Percentiles rank a stretch among this genome's conserved stretches.
Conservation (phyloP, 163 green algal species). For the Prototheca wickerhamii region DNA sequence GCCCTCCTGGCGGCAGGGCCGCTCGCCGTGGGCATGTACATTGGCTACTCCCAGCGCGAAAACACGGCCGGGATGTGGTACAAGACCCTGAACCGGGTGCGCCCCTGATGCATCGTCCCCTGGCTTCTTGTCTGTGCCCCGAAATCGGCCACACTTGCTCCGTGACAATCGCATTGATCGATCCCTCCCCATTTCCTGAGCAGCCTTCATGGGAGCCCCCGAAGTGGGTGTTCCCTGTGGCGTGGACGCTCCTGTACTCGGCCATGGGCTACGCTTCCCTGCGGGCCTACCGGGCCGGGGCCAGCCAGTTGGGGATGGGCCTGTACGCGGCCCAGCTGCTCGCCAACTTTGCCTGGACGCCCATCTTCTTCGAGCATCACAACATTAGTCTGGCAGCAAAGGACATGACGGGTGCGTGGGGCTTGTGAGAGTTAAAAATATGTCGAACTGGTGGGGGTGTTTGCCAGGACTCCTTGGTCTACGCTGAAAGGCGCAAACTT, state of each 20-base stretch:
- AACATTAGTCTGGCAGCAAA: slow-evolving; percentile 19
- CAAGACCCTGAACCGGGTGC: neutral
- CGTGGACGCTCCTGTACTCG: slow-evolving; percentile 9
- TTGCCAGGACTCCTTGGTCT: neutral
- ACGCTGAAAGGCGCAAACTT: too few relatives aligned
- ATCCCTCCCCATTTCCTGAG: neutral
- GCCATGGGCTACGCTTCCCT: slow-evolving; percentile 8
- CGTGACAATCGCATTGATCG: neutral
- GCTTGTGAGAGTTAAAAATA: neutral
- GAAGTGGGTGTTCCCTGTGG: slow-evolving; percentile 16
- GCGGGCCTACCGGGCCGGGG: slow-evolving; percentile 4
- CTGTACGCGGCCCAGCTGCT: slow-evolving; percentile 43
- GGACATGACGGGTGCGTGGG: slow-evolving; percentile 20
- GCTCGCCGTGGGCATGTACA: neutral
- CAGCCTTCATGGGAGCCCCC: slow-evolving; percentile 6
- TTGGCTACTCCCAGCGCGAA: neutral
- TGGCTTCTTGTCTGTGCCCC: neutral
- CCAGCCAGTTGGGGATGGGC: neutral
- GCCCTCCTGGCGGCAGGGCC: too few relatives aligned
- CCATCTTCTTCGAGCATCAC: slow-evolving; percentile 55
- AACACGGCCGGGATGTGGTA: neutral
- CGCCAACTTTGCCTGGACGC: slow-evolving; percentile 55
- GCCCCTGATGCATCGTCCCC: neutral
- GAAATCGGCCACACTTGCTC: neutral
- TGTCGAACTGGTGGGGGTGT: neutral